Percentiles rank a stretch among this genome's conserved stretches.
Evolutionary conservation across 148 eudicot species (phyloP).

Genomic region (Vaccinium macrocarpon): DNA sequence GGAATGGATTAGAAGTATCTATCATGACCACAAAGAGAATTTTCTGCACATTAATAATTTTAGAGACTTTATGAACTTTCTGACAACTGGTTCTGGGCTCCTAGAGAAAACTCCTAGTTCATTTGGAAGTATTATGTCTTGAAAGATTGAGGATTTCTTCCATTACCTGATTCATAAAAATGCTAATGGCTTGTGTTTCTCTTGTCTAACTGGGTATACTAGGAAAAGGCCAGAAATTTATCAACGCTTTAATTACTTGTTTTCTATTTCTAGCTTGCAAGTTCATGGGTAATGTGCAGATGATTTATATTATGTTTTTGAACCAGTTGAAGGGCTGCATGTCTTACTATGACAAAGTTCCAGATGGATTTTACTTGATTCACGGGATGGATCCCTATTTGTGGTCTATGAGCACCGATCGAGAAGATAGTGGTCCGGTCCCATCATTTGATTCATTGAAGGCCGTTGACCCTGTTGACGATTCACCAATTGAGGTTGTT

Average conservation of each 20-base stretch:
- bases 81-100: neutral
- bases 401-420: slow-evolving; percentile 64
- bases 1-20: neutral
- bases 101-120: neutral
- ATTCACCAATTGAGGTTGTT: slow-evolving; percentile 46
- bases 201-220: slow-evolving; percentile 1
- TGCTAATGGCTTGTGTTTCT: neutral
- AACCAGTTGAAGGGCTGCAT: slow-evolving; percentile 66
- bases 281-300: neutral
- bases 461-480: slow-evolving; percentile 39
- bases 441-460: slow-evolving; percentile 63
- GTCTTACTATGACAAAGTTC: slow-evolving; percentile 62
- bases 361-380: slow-evolving; percentile 71
- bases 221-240: neutral
- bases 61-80: slow-evolving; percentile 4
- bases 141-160: slow-evolving; percentile 3
- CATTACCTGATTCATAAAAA: neutral
- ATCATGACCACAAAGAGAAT: neutral
- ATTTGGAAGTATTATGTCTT: neutral
- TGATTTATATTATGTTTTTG: slow-evolving; percentile 18
- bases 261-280: neutral
- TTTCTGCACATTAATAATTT: neutral
- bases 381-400: slow-evolving; percentile 75
- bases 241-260: neutral
- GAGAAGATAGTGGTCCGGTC: slow-evolving; percentile 56